These are phyloP conservation scores for Fusarium heterosporum DNA, from an alignment of 2,329 filamentous ascomycete species.

Conservation along the genomic window DNA sequence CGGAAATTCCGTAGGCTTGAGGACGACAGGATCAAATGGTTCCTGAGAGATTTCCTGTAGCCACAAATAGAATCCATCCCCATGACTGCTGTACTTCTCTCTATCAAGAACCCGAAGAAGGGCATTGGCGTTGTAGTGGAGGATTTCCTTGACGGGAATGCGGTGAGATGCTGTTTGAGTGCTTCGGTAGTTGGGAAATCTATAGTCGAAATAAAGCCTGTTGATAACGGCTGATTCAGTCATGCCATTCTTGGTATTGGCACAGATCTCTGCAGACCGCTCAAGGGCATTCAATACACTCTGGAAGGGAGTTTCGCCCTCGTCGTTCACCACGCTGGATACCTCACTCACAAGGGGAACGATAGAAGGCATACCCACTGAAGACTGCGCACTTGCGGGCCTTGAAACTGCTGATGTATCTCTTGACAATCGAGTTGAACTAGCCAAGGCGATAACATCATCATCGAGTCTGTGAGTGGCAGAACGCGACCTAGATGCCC, in stretches of 20 bases:
- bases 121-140: constrained; percentile 58
- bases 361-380: constrained; percentile 7
- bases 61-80: constrained; percentile 51
- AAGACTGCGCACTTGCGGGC: constrained; percentile 15
- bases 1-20: constrained; percentile 49
- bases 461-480: constrained; percentile 13
- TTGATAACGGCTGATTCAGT: constrained; percentile 41
- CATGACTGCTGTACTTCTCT: constrained; percentile 50
- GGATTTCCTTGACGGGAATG: constrained; percentile 56
- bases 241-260: constrained; percentile 41
- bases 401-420: constrained; percentile 6
- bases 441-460: neutral
- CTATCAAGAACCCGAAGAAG: constrained; percentile 54
- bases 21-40: constrained; percentile 47
- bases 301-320: constrained; percentile 45
- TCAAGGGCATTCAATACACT: constrained; percentile 47
- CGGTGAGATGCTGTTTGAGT: constrained; percentile 52
- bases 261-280: constrained; percentile 27
- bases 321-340: neutral
- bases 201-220: constrained; percentile 51
- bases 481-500: constrained; percentile 38
- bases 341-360: constrained; percentile 6
- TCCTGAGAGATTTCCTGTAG: constrained; percentile 48
- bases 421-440: constrained; percentile 8
- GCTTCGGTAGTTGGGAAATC: constrained; percentile 47